Evolutionary conservation across 2,329 filamentous ascomycete species (phyloP), one percentile per base, ranked within the genome.

Genomic region (Fusarium cyanostomum): DNA sequence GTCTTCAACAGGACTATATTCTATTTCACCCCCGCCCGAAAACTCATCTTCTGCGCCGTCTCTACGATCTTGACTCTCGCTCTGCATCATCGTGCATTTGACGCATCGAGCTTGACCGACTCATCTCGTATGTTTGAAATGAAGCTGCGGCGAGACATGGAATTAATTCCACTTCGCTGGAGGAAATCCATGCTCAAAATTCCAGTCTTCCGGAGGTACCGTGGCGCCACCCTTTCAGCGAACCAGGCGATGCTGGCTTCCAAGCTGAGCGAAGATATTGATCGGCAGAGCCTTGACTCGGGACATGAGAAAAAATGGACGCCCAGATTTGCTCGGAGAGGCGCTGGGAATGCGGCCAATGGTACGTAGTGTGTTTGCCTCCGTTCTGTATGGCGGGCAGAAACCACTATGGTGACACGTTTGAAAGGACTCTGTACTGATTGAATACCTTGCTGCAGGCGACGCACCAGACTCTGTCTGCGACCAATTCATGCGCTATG

Each of bases 401-500:
- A n/a, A n/a, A n/a, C n/a, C n/a, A n/a, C n/a, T n/a, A n/a, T n/a
- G n/a, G n/a, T n/a, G n/a, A n/a, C n/a, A n/a, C n/a, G n/a, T n/a
- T n/a, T n/a, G n/a, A n/a, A n/a, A n/a, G n/a, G n/a, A n/a, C n/a
- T n/a, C n/a, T n/a, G n/a, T n/a, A n/a, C n/a, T n/a, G n/a, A n/a
- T n/a, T n/a, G n/a, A n/a, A n/a, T n/a, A n/a, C n/a, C n/a, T n/a
- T n/a, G n/a, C n/a, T 11, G 16, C 21, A 71, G 68, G 68, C 33
- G 62, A 73, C 4, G 59, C 69, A 24, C 54, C 61, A 4, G 66
- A 74, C 62, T 55, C 60, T 16, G 56, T 75, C 18, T 59, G 60
- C 30, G 59, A 75, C 59, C 52, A 75, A 53, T 71, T 74, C 27
- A 72, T 75, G 56, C 68, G 62, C 18, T 54, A 75, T 53, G 50